Percentiles rank a stretch among this genome's conserved stretches.
These are phyloP conservation scores for Intubia oerlemansii DNA, from an alignment of 2,329 filamentous ascomycete genomes.

Conservation along the genomic window DNA sequence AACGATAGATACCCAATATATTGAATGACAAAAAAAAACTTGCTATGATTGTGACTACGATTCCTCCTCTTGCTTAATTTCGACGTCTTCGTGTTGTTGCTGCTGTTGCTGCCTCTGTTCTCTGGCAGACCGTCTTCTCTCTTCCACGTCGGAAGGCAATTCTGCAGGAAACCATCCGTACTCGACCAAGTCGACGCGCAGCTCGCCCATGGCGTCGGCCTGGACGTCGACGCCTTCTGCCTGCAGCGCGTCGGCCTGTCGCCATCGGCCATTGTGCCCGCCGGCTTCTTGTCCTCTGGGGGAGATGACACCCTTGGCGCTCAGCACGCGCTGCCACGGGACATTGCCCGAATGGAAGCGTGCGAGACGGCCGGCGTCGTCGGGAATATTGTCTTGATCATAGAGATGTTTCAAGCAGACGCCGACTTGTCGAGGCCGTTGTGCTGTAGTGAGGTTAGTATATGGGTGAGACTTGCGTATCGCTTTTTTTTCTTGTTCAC, in stretches of 20 bases:
- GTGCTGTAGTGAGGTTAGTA: slow-evolving; percentile 32
- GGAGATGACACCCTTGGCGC: slow-evolving; percentile 68
- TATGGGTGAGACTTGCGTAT: slow-evolving; percentile 1
- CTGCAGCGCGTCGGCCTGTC: slow-evolving; percentile 26
- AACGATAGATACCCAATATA: background rate
- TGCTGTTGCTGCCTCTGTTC: background rate
- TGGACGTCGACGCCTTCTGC: slow-evolving; percentile 31
- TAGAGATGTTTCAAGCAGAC: slow-evolving; percentile 71
- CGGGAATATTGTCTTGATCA: slow-evolving; percentile 13
- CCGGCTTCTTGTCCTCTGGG: slow-evolving; percentile 25
- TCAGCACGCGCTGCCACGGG: slow-evolving; percentile 89
- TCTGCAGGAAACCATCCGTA: slow-evolving; percentile 34
- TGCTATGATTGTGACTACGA: background rate
- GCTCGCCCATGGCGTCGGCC: slow-evolving; percentile 25
- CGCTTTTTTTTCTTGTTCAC: background rate
- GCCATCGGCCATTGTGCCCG: slow-evolving; percentile 9
- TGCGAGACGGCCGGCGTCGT: slow-evolving; percentile 17
- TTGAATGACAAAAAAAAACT: slow-evolving; percentile 1
- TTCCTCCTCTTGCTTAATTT: slow-evolving; percentile 3
- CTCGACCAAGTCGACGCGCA: slow-evolving; percentile 25
- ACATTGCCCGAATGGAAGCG: slow-evolving; percentile 58
- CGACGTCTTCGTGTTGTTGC: slow-evolving; percentile 10
- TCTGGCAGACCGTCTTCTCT: slow-evolving; percentile 10
- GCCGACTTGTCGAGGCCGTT: slow-evolving; percentile 67
- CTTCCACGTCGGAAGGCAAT: slow-evolving; percentile 22